Evolutionary conservation across 495 filamentous ascomycete genomes (phyloP).

Genomic region (Cairneyella variabilis): DNA sequence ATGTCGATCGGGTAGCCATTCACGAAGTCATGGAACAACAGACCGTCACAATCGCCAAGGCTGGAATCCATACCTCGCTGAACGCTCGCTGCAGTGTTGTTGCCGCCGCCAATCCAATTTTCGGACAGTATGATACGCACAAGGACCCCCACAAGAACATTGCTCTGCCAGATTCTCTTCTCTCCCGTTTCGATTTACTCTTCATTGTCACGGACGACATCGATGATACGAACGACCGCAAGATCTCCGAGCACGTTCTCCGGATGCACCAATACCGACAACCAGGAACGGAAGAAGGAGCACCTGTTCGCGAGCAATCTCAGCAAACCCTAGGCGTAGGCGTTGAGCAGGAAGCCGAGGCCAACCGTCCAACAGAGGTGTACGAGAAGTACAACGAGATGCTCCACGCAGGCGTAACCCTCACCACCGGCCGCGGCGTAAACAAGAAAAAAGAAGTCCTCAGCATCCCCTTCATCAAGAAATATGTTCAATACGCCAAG

Average conservation of each 20-base stretch:
- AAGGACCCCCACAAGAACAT: conserved; percentile 99
- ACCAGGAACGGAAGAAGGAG: conserved; percentile 90
- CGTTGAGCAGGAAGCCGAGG: conserved; percentile 70
- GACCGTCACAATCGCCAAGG: conserved; percentile 98
- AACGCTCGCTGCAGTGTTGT: conserved; percentile 97
- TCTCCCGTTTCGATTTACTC: conserved; percentile 98
- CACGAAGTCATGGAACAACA: conserved; percentile 99
- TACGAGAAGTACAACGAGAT: conserved; percentile 96
- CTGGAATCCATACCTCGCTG: conserved; percentile 95
- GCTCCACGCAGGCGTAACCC: conserved; percentile 87
- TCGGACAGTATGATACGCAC: conserved; percentile 96
- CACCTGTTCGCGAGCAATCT: conserved; percentile 85
- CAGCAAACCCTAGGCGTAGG: conserved; percentile 87
- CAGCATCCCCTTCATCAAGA: conserved; percentile 98
- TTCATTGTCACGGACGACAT: conserved; percentile 99
- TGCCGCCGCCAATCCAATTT: conserved; percentile 95
- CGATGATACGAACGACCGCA: conserved; percentile 84
- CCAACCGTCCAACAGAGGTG: conserved; percentile 72
- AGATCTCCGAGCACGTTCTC: conserved; percentile 93
- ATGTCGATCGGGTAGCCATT: conserved; percentile 95
- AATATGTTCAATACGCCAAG: conserved; percentile 99
- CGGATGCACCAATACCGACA: conserved; percentile 97
- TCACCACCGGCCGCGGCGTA: conserved; percentile 64
- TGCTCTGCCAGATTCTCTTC: conserved; percentile 90
- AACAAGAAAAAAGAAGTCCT: conserved; percentile 84